phyloP scores from a whole-genome alignment of 495 filamentous ascomycete genomes.

The Tuber melanosporum region DNA sequence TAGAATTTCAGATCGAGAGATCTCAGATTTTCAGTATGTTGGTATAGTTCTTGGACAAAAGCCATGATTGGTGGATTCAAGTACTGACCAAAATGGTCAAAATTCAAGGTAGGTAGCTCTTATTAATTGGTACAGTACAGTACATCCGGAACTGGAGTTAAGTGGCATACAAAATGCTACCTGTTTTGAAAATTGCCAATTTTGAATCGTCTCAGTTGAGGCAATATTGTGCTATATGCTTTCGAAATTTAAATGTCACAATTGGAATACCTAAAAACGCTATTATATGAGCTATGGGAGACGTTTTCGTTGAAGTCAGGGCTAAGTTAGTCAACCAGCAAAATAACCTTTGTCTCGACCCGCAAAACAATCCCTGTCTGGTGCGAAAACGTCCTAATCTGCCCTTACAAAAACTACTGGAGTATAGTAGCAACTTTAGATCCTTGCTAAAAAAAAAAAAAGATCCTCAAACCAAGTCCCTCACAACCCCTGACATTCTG shows the following conservation, averaged over 20 bases:
- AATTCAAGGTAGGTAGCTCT: no score
- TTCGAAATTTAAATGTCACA: neutral
- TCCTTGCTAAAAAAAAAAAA: neutral
- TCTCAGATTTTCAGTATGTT: neutral
- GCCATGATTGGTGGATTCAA: neutral
- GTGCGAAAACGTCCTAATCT: neutral
- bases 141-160: neutral
- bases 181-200: no score
- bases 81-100: neutral
- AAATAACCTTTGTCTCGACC: neutral
- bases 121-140: no score
- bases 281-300: neutral
- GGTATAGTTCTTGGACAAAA: neutral
- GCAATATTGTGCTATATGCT: neutral
- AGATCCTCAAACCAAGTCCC: neutral
- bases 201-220: no score
- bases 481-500: neutral
- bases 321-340: neutral
- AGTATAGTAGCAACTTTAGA: no score
- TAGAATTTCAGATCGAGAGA: neutral
- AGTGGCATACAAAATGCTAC: neutral
- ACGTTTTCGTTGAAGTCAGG: neutral
- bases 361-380: neutral
- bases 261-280: neutral
- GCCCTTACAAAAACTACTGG: neutral